Evolutionary conservation across 169 alveolate species (phyloP).

Genomic region (Plasmodium relictum): DNA sequence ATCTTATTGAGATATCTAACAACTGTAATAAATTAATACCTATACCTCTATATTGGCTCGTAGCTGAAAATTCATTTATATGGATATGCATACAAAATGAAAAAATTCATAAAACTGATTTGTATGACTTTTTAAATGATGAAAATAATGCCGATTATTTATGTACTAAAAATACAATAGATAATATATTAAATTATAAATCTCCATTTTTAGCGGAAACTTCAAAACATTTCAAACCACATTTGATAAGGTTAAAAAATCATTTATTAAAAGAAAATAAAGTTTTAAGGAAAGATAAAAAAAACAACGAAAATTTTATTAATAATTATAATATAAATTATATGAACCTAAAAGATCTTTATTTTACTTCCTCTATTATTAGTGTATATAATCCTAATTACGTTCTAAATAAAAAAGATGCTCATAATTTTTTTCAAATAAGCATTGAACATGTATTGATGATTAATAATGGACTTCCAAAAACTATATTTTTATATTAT

Average conservation of each 20-base stretch:
- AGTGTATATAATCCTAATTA: constrained; percentile 72
- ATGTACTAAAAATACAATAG: constrained; percentile 59
- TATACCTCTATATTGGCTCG: constrained; percentile 71
- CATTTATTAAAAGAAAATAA: constrained; percentile 45
- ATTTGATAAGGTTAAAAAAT: constrained; percentile 45
- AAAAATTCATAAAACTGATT: constrained; percentile 42
- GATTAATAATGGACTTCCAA: constrained; percentile 70
- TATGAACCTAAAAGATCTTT: constrained; percentile 55
- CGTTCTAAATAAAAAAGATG: constrained; percentile 61
- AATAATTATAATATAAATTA: constrained; percentile 56
- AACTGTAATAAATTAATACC: constrained; percentile 70
- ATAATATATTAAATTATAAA: constrained; percentile 64
- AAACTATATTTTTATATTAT: constrained; percentile 50
- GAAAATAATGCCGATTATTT: constrained; percentile 60
- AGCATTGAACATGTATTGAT: constrained; percentile 63
- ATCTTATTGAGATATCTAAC: constrained; percentile 44
- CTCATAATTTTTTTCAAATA: constrained; percentile 72
- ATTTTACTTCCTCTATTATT: constrained; percentile 59
- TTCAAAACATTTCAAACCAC: constrained; percentile 43
- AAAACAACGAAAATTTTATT: constrained; percentile 16
- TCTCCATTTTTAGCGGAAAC: constrained; percentile 63
- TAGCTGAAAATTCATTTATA: constrained; percentile 69
- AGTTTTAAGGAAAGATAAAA: constrained; percentile 12
- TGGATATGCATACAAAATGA: constrained; percentile 73
- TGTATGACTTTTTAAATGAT: constrained; percentile 50